Conservation (phyloP, 345 rosid genomes). For the Syzygium grande region DNA sequence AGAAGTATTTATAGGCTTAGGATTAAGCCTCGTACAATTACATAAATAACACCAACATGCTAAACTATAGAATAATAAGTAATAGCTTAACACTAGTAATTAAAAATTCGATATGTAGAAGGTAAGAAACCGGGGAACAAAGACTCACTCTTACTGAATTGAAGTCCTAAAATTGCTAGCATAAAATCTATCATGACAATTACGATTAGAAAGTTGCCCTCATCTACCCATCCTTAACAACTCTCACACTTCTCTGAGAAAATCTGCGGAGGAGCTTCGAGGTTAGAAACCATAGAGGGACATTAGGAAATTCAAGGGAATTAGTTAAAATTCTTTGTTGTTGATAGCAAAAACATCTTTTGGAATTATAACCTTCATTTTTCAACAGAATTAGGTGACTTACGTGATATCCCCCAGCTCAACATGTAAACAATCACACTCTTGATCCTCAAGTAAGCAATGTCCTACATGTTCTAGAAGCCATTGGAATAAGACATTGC, state of each 20-base stretch:
- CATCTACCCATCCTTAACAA: neutral
- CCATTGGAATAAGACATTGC: neutral
- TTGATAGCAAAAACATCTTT: neutral
- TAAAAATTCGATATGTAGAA: neutral
- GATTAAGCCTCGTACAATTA: too few relatives aligned
- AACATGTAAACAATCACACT: neutral
- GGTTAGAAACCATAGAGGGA: neutral
- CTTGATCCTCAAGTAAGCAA: neutral
- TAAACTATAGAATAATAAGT: too few relatives aligned
- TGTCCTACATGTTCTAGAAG: neutral
- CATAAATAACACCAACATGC: too few relatives aligned
- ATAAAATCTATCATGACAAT: neutral
- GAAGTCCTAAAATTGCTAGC: neutral
- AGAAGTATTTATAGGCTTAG: too few relatives aligned
- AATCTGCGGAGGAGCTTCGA: neutral
- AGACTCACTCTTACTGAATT: neutral
- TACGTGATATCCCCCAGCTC: neutral
- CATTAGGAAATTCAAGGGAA: neutral
- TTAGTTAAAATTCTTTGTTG: neutral
- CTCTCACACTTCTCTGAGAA: neutral
- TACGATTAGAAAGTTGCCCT: neutral
- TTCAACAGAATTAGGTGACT: neutral
- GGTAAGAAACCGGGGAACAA: neutral
- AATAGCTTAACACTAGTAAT: neutral
- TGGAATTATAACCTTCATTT: neutral